phyloP scores from a whole-genome alignment of 306 rosid species.

The Dryas drummondii region DNA sequence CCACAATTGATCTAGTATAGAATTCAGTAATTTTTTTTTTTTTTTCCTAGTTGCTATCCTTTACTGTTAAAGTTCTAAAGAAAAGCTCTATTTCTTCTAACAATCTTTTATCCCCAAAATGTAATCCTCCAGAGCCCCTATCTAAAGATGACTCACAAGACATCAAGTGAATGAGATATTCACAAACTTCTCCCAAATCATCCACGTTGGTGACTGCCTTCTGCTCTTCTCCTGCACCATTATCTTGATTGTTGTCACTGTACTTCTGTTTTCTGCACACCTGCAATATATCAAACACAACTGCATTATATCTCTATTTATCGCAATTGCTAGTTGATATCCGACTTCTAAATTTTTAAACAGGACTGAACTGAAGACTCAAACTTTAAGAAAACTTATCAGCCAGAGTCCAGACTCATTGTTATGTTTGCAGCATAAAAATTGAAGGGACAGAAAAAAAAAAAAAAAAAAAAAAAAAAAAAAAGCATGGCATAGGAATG shows the following conservation, averaged over 20 bases:
- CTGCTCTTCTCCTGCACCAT: slow-evolving; percentile 33
- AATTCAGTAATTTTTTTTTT: background rate
- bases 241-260: slow-evolving; percentile 37
- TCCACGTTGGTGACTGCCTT: slow-evolving; percentile 32
- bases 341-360: background rate
- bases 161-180: slow-evolving; percentile 64
- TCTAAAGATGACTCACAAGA: slow-evolving; percentile 46
- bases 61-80: slow-evolving; percentile 48
- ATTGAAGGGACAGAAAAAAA: background rate
- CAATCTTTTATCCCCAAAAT: slow-evolving; percentile 33
- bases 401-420: background rate
- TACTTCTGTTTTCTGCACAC: slow-evolving; percentile 59
- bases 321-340: background rate
- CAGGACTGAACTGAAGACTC: background rate
- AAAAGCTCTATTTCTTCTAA: slow-evolving; percentile 66
- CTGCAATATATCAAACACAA: slow-evolving; percentile 37
- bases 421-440: background rate
- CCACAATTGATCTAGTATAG: background rate
- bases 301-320: background rate
- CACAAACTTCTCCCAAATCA: slow-evolving; percentile 53
- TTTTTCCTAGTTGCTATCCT: slow-evolving; percentile 28
- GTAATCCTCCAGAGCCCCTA: slow-evolving; percentile 33
- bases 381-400: background rate
- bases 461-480: background rate
- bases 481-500: slow-evolving; percentile 14